A percentile compares a stretch with the other conserved stretches of the same genome.
Conservation (phyloP, 148 eudicot genomes). For the Spergularia marina region DNA sequence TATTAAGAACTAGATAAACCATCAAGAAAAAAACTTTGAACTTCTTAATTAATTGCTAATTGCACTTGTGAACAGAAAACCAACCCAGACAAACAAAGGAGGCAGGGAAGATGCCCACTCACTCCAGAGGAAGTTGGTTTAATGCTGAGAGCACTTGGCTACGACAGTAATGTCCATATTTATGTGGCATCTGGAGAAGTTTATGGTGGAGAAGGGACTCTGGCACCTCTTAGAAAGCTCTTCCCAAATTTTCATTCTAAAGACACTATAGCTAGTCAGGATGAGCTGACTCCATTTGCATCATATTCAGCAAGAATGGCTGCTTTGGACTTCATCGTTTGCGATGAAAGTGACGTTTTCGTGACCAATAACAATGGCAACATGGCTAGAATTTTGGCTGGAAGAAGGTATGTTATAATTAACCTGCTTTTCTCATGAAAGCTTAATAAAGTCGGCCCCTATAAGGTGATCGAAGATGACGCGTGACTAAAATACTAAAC, state of each 20-base stretch:
- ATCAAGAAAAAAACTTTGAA: background rate
- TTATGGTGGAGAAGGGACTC: slow-evolving; percentile 74
- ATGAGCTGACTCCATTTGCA: slow-evolving; percentile 65
- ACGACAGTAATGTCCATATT: slow-evolving; percentile 57
- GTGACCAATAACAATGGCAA: slow-evolving; percentile 89
- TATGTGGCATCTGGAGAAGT: slow-evolving; percentile 89
- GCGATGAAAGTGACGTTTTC: slow-evolving; percentile 81
- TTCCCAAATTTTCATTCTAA: slow-evolving; percentile 80
- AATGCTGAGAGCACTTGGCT: slow-evolving; percentile 84
- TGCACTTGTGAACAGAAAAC: slow-evolving; percentile 46
- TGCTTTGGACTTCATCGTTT: slow-evolving; percentile 81
- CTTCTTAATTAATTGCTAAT: background rate
- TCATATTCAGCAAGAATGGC: slow-evolving; percentile 86
- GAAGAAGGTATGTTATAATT: slow-evolving; percentile 59
- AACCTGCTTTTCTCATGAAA: background rate
- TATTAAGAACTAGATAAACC: background rate
- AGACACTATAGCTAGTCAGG: slow-evolving; percentile 56
- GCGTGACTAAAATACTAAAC: background rate
- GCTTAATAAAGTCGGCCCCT: background rate
- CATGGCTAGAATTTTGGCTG: slow-evolving; percentile 88
- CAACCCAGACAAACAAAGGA: slow-evolving; percentile 72
- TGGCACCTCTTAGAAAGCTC: slow-evolving; percentile 74
- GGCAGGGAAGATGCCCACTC: slow-evolving; percentile 82
- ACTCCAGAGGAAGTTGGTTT: slow-evolving; percentile 92
- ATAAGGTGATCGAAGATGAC: background rate